These are phyloP conservation scores for Solanum clarkiae DNA, from an alignment of 257 asterid genomes.

Conservation along the genomic window DNA sequence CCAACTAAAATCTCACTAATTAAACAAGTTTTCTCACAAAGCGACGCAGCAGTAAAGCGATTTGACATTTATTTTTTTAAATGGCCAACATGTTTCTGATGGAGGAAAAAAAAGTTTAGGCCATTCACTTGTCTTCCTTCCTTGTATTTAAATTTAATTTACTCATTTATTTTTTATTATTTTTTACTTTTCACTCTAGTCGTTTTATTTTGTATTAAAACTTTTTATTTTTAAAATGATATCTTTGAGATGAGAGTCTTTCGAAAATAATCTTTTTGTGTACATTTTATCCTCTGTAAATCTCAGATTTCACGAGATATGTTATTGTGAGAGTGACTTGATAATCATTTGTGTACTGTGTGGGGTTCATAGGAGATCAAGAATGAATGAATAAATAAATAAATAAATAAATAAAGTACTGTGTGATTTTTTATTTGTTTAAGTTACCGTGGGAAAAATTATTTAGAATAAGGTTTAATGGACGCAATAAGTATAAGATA, in stretches of 20 bases:
- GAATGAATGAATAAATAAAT: background rate
- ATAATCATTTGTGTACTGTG: background rate
- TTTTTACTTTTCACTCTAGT: background rate
- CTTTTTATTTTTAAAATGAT: too few relatives aligned
- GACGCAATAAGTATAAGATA: background rate
- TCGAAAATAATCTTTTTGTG: too few relatives aligned
- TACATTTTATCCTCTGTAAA: too few relatives aligned
- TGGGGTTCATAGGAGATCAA: background rate
- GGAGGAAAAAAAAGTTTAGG: background rate
- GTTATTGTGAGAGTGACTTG: background rate
- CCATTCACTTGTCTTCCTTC: background rate
- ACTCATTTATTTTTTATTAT: background rate
- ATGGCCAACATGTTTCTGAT: background rate
- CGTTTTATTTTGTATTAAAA: too few relatives aligned
- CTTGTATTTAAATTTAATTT: background rate
- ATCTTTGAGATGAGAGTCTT: too few relatives aligned
- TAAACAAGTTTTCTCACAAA: background rate
- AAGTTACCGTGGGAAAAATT: background rate
- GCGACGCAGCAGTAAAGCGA: background rate
- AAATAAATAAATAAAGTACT: background rate
- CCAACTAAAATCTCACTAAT: background rate
- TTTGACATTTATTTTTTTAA: background rate
- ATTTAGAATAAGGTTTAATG: background rate
- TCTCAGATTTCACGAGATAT: too few relatives aligned
- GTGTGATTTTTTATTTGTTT: background rate